Base-by-base conservation (phyloP, 1,284 basidiomycete genomes). In the Leucoagaricus sp. region DNA sequence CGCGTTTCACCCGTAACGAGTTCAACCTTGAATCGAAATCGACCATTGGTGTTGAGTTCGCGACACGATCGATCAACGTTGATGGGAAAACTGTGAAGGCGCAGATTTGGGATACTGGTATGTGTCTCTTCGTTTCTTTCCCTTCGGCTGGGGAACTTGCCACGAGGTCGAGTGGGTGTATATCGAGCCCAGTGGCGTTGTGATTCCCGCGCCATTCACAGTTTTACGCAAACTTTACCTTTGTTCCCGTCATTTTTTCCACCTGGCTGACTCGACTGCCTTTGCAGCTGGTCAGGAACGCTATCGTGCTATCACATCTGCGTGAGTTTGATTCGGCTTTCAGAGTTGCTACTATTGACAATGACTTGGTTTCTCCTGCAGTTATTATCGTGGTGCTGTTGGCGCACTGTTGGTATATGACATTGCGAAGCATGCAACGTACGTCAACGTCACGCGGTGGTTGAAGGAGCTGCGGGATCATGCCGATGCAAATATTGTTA, bases 11-110 rank as follows among this genome's bases (percentile, higher is more conserved):
- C 63, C 87, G 96, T 64, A 98, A 98, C 72, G 96, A 98, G 78
- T 99, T 99, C 86, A 97, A 96, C 80, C 85, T 97, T 68, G 96
- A 99, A 72, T 96, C 94, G 60, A 98, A 98, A 79, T 97, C 95
- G 61, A 99, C 96, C 21, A 99, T 99, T 73, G 96, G 96, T 58
- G 97, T 99, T 67, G 97, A 99, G 76, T 99, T 99, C 70, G 96
- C 96, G 8, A 98, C 96, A 49, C 86, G 97, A 68, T 94, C 94
- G 49, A 94, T 96, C 73, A 91, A 85, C 63, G 93, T 98, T 15
- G 96, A 98, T 73, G 86, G 88, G 44, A 99, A 99, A 87, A 97
- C 91, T 4, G 85, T 99, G 67, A 99, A 99, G 78, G 96, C 96
- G 28, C 96, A 99, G 77, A 98, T 99, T 67, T 99, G 96, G 96